phyloP scores from a whole-genome alignment of 305 asterid species.

The Fraxinus xanthoxyloides region DNA sequence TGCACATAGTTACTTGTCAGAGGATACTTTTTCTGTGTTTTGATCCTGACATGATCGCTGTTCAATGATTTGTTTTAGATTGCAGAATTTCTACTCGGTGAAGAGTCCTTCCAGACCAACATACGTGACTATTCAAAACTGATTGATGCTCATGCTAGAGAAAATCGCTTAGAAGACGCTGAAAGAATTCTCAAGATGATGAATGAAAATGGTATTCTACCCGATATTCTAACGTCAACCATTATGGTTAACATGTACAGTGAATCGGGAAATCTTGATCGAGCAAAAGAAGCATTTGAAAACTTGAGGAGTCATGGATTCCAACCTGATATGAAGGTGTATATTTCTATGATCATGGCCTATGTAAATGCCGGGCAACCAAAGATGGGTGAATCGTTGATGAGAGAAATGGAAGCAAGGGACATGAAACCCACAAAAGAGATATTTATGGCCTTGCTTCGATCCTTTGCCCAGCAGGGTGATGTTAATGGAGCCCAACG shows the following conservation, averaged over 20 bases:
- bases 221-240: constrained; percentile 54
- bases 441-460: constrained; percentile 58
- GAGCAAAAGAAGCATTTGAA: constrained; percentile 53
- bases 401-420: constrained; percentile 57
- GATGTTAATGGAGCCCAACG: constrained; percentile 34
- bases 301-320: constrained; percentile 48
- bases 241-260: constrained; percentile 61
- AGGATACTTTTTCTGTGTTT: not conserved
- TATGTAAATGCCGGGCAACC: constrained; percentile 60
- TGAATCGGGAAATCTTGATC: constrained; percentile 54
- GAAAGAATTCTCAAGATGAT: constrained; percentile 72
- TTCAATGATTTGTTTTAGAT: constrained; percentile 41
- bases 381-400: constrained; percentile 33
- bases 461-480: constrained; percentile 46
- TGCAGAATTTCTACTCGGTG: constrained; percentile 67
- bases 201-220: constrained; percentile 58
- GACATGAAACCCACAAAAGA: constrained; percentile 53
- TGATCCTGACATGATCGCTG: not conserved
- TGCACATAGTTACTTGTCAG: not conserved
- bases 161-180: constrained; percentile 55
- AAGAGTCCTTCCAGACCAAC: constrained; percentile 70
- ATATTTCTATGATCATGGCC: constrained; percentile 63
- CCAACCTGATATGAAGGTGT: constrained; percentile 55
- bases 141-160: constrained; percentile 52
- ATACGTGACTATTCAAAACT: constrained; percentile 68